Evolutionary conservation across 2,329 filamentous ascomycete species (phyloP).

Genomic region (Penicillium brasilianum): DNA sequence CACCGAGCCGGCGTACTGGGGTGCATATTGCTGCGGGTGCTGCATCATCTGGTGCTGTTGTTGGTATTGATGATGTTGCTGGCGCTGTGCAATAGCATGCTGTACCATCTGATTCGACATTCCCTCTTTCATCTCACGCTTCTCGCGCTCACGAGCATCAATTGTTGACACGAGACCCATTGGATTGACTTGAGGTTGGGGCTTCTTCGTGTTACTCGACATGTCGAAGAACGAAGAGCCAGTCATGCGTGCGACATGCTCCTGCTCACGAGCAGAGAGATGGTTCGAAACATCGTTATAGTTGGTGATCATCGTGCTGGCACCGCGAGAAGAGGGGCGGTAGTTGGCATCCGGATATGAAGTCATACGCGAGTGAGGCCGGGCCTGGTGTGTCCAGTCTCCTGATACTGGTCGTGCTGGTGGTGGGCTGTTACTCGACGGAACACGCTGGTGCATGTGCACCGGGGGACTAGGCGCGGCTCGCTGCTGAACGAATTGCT

Average conservation of each 20-base stretch:
- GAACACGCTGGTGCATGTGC: slow-evolving; percentile 66
- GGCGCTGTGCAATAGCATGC: slow-evolving; percentile 71
- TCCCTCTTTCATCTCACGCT: slow-evolving; percentile 70
- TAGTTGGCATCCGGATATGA: slow-evolving; percentile 30
- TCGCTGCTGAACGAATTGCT: slow-evolving; percentile 83
- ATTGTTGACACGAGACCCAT: slow-evolving; percentile 77
- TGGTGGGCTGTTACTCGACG: slow-evolving; percentile 56
- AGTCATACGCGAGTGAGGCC: slow-evolving; percentile 42
- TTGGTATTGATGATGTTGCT: slow-evolving; percentile 59
- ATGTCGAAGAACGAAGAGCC: slow-evolving; percentile 76
- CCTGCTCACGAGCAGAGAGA: slow-evolving; percentile 85
- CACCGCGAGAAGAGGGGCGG: slow-evolving; percentile 61
- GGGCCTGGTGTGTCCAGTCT: slow-evolving; percentile 44
- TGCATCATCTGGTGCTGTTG: slow-evolving; percentile 59
- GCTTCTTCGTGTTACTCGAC: slow-evolving; percentile 58
- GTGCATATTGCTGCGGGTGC: slow-evolving; percentile 39
- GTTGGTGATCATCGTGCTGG: slow-evolving; percentile 57
- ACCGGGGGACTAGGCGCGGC: slow-evolving; percentile 63
- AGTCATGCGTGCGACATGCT: slow-evolving; percentile 82
- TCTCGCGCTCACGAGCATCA: slow-evolving; percentile 78
- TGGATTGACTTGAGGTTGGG: slow-evolving; percentile 55
- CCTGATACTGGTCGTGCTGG: slow-evolving; percentile 42
- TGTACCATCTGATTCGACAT: slow-evolving; percentile 73
- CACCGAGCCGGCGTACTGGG: slow-evolving; percentile 24
- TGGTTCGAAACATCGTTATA: slow-evolving; percentile 60